Conservation (phyloP, 2,329 filamentous ascomycete species). For the Talaromyces sp. region DNA sequence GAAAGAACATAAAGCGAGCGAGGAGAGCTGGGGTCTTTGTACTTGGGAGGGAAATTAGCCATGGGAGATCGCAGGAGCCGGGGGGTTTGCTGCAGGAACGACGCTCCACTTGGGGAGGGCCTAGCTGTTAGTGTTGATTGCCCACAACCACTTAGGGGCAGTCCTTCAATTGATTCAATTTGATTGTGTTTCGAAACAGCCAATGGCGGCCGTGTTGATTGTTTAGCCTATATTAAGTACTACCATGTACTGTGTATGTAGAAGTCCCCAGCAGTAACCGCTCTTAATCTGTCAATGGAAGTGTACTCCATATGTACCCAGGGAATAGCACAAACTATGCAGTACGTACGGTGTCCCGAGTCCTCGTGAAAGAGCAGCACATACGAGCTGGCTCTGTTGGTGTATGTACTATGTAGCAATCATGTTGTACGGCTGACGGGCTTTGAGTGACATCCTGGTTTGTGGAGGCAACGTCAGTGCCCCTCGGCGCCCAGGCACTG, state of each 20-base stretch:
- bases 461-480: background rate
- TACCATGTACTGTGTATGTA: too few relatives aligned
- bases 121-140: background rate
- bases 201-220: background rate
- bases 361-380: too few relatives aligned
- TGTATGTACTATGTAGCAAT: too few relatives aligned
- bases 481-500: background rate
- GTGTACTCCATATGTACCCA: too few relatives aligned
- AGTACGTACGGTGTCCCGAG: too few relatives aligned
- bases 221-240: too few relatives aligned
- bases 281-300: too few relatives aligned
- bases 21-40: conserved; percentile 32
- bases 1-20: conserved; percentile 18
- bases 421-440: too few relatives aligned
- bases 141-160: background rate
- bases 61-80: conserved; percentile 5
- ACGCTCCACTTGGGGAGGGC: background rate
- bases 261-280: too few relatives aligned
- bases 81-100: background rate
- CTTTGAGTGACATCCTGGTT: background rate
- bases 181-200: conserved; percentile 10
- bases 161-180: background rate
- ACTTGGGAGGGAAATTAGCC: conserved; percentile 37
- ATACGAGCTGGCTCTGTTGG: too few relatives aligned
- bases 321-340: too few relatives aligned